A percentile compares a stretch with the other conserved stretches of the same genome.
These are phyloP conservation scores for Colletotrichum lentis DNA, from an alignment of 2,329 filamentous ascomycete genomes.

Conservation along the genomic window DNA sequence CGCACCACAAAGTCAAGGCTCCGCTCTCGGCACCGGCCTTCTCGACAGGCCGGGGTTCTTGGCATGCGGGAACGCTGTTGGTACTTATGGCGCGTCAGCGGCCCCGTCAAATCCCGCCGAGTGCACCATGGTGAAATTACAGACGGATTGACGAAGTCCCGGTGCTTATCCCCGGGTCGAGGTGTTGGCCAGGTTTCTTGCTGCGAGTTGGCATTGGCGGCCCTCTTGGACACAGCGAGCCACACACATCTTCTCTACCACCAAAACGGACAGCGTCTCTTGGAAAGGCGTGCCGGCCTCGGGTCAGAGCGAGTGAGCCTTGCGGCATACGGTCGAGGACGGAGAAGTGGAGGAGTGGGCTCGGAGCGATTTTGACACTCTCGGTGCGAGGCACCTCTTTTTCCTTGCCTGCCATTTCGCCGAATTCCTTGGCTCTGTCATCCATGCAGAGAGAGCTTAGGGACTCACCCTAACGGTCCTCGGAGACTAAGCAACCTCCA, in stretches of 20 bases:
- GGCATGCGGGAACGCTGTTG: constrained; percentile 14
- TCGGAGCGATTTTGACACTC: constrained; percentile 19
- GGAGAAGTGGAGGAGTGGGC: constrained; percentile 23
- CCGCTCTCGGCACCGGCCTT: constrained; percentile 33
- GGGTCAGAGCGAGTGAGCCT: background rate
- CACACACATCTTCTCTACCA: background rate
- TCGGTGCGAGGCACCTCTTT: constrained; percentile 9
- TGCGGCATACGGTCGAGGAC: constrained; percentile 17
- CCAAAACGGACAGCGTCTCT: background rate
- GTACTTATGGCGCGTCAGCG: constrained; percentile 19
- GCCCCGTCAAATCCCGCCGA: constrained; percentile 26
- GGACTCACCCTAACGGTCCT: constrained; percentile 23
- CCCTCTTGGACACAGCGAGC: background rate
- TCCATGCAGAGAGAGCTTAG: constrained; percentile 38
- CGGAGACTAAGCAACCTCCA: constrained; percentile 35
- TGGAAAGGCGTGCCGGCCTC: background rate
- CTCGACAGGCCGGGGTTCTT: constrained; percentile 19
- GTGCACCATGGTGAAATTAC: constrained; percentile 12
- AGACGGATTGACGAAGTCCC: background rate
- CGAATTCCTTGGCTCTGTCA: constrained; percentile 14
- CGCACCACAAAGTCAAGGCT: constrained; percentile 8
- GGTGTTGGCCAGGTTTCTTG: background rate
- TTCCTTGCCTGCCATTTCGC: background rate
- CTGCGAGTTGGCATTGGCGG: background rate
- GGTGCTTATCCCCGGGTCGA: constrained; percentile 1